phyloP scores from a whole-genome alignment of 1,139 yeast species.

The Magnusiomyces paraingens region DNA sequence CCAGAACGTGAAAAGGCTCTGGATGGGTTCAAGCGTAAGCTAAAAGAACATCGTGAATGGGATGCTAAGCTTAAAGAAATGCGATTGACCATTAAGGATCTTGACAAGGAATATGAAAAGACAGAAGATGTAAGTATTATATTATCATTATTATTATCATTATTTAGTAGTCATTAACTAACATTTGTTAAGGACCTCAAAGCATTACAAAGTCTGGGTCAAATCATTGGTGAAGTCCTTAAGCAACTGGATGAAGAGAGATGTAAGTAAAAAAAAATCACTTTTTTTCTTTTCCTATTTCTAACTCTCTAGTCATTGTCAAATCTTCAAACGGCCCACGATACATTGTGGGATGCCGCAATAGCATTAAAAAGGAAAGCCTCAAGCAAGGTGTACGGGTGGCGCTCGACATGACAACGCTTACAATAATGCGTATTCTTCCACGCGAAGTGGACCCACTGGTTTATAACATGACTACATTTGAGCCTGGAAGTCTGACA shows the following conservation, averaged over 20 bases:
- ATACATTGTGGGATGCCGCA: constrained; percentile 95
- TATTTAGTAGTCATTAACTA: constrained; percentile 1
- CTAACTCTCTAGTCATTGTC: constrained; percentile 51
- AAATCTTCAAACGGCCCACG: constrained; percentile 98
- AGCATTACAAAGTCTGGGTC: constrained; percentile 96
- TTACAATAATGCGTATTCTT: constrained; percentile 93
- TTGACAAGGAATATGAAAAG: constrained; percentile 80
- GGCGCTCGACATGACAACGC: constrained; percentile 94
- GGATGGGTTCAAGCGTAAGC: constrained; percentile 71
- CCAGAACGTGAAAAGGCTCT: constrained; percentile 79
- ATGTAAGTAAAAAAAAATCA: constrained; percentile 30
- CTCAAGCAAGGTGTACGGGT: constrained; percentile 94
- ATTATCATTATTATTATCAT: neutral
- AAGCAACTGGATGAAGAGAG: constrained; percentile 94
- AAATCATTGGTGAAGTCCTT: constrained; percentile 93
- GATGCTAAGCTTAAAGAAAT: constrained; percentile 85
- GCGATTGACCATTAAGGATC: constrained; percentile 73
- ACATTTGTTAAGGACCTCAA: constrained; percentile 56
- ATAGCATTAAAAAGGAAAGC: constrained; percentile 72
- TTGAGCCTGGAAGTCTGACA: constrained; percentile 93
- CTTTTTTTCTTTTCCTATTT: neutral
- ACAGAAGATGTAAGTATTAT: constrained; percentile 58
- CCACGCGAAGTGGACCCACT: constrained; percentile 98
- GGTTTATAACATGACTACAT: constrained; percentile 97
- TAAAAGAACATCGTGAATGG: constrained; percentile 91